Conservation (phyloP, 306 rosid genomes). For the Pyrus communis region DNA sequence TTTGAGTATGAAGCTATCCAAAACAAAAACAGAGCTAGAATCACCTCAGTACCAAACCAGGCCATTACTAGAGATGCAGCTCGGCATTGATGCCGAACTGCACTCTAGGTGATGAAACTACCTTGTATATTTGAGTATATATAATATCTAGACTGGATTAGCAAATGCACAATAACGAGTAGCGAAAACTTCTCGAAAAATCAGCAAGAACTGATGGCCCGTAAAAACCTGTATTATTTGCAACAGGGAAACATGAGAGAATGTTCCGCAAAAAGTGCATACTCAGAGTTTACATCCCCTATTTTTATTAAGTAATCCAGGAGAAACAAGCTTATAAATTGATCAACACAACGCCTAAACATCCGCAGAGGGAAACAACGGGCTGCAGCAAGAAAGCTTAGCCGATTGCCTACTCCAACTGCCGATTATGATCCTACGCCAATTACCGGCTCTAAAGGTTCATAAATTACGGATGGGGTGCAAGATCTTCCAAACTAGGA, state of each 20-base stretch:
- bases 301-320: slow-evolving; percentile 26
- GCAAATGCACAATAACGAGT: background rate
- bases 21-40: no score
- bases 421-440: slow-evolving; percentile 14
- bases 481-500: slow-evolving; percentile 20
- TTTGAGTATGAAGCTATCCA: no score
- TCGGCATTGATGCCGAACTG: background rate
- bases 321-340: slow-evolving; percentile 20
- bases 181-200: background rate
- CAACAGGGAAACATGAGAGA: slow-evolving; percentile 2
- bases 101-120: background rate
- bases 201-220: background rate
- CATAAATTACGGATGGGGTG: slow-evolving; percentile 28
- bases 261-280: slow-evolving; percentile 21
- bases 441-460: slow-evolving; percentile 20
- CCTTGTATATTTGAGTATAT: background rate
- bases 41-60: no score
- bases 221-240: slow-evolving; percentile 27
- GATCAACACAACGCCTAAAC: slow-evolving; percentile 6
- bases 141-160: no score
- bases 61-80: no score
- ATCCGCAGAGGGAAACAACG: slow-evolving; percentile 8
- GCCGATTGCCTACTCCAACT: slow-evolving; percentile 4
- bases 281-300: slow-evolving; percentile 39
- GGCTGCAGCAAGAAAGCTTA: slow-evolving; percentile 18